A percentile compares a stretch with the other conserved stretches of the same genome.
These are phyloP conservation scores for Solanum okadae DNA, from an alignment of 257 asterid genomes.

Conservation along the genomic window DNA sequence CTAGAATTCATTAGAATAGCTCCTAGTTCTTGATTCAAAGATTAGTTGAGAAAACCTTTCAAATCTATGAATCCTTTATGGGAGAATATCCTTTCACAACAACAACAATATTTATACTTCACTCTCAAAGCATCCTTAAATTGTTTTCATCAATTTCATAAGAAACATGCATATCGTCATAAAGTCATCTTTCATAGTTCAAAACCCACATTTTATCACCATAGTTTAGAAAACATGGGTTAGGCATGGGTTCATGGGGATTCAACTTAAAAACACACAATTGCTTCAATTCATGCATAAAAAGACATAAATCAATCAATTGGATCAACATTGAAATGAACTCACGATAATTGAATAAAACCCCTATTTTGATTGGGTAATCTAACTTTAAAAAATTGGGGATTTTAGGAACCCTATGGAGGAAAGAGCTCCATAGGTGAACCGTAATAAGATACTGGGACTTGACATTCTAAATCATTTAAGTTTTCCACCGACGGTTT, in stretches of 20 bases:
- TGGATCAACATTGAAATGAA: not conserved
- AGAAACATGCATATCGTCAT: not conserved
- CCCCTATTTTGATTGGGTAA: not conserved
- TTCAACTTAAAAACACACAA: not conserved
- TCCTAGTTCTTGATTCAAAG: too few relatives aligned
- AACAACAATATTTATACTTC: not conserved
- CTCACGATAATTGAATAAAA: not conserved
- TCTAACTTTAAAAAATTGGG: not conserved
- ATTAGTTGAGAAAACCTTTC: not conserved
- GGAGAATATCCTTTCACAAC: not conserved
- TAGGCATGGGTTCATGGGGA: not conserved
- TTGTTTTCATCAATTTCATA: not conserved
- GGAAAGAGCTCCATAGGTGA: not conserved
- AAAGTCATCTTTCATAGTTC: not conserved
- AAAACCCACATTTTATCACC: not conserved
- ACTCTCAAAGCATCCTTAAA: too few relatives aligned
- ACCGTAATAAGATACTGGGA: too few relatives aligned
- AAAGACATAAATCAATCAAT: not conserved
- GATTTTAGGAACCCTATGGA: not conserved
- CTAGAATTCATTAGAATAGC: too few relatives aligned
- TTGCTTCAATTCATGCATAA: not conserved
- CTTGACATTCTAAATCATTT: not conserved
- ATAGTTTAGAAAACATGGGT: not conserved
- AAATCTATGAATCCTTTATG: not conserved
- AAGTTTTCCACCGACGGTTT: not conserved